These are phyloP conservation scores for Hyaloscypha finlandica DNA, from an alignment of 495 filamentous ascomycete species.

Conservation along the genomic window DNA sequence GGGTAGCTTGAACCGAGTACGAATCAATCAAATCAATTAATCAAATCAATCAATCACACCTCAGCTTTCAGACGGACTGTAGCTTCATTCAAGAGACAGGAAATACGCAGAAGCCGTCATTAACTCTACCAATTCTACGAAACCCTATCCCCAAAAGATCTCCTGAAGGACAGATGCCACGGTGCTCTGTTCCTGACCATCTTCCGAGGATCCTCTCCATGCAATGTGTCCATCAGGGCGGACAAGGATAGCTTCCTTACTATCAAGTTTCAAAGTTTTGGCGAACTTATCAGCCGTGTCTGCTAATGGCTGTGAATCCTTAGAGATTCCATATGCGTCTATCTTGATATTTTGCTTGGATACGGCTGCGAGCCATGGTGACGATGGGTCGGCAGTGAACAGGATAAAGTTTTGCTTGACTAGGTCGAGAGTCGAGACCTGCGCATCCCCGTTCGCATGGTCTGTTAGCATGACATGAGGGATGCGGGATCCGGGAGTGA, in stretches of 20 bases:
- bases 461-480: constrained; percentile 7
- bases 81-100: not conserved
- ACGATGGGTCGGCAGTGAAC: constrained; percentile 8
- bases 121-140: not conserved
- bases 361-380: constrained; percentile 6
- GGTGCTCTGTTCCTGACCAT: constrained; percentile 5
- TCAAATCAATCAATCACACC: no score
- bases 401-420: constrained; percentile 16
- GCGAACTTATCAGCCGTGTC: constrained; percentile 7
- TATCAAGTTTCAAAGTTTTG: constrained; percentile 9
- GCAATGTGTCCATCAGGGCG: constrained; percentile 13
- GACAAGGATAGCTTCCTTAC: constrained; percentile 9
- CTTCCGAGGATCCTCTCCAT: constrained; percentile 12
- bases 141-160: not conserved
- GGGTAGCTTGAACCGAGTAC: no score
- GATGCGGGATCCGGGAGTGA: constrained; percentile 12
- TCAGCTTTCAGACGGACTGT: not conserved
- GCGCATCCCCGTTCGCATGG: constrained; percentile 4
- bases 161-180: not conserved
- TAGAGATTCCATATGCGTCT: constrained; percentile 7
- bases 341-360: constrained; percentile 4
- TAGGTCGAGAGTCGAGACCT: constrained; percentile 12
- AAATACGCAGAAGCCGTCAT: not conserved
- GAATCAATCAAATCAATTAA: no score
- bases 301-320: constrained; percentile 7